phyloP scores from a whole-genome alignment of 2,329 filamentous ascomycete species.

The Trichoderma sp. region DNA sequence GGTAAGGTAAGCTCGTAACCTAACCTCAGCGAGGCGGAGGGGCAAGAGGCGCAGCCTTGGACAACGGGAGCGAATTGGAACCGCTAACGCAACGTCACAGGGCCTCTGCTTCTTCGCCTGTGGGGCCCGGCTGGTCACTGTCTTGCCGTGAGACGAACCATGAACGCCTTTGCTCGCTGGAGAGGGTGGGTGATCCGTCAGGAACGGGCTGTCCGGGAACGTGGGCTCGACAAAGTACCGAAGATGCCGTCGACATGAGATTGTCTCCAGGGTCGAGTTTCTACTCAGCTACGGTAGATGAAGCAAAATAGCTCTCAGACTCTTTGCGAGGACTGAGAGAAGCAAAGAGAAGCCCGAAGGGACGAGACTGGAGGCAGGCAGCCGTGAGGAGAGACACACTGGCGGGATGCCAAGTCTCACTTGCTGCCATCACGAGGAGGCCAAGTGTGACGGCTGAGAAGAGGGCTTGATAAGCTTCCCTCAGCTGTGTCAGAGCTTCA shows the following conservation, averaged over 20 bases:
- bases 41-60: slow-evolving; percentile 18
- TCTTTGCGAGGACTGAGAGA: neutral
- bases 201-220: slow-evolving; percentile 22
- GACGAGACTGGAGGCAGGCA: neutral
- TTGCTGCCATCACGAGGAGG: slow-evolving; percentile 22
- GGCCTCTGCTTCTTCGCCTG: slow-evolving; percentile 9
- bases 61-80: neutral
- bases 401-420: slow-evolving; percentile 19
- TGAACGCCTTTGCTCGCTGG: slow-evolving; percentile 9
- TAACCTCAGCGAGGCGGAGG: slow-evolving; percentile 1
- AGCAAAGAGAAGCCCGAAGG: neutral
- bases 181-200: slow-evolving; percentile 11
- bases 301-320: too few relatives aligned
- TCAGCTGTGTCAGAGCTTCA: too few relatives aligned
- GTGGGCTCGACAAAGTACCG: neutral
- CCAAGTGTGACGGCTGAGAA: slow-evolving; percentile 12
- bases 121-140: slow-evolving; percentile 2
- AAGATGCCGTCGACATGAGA: neutral
- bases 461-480: neutral
- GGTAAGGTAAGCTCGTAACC: neutral
- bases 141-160: slow-evolving; percentile 11
- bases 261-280: too few relatives aligned
- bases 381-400: neutral
- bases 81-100: slow-evolving; percentile 23
- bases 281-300: too few relatives aligned